These are phyloP conservation scores for Aotearoamyces nothofagi DNA, from an alignment of 2,329 filamentous ascomycete genomes.

Conservation along the genomic window DNA sequence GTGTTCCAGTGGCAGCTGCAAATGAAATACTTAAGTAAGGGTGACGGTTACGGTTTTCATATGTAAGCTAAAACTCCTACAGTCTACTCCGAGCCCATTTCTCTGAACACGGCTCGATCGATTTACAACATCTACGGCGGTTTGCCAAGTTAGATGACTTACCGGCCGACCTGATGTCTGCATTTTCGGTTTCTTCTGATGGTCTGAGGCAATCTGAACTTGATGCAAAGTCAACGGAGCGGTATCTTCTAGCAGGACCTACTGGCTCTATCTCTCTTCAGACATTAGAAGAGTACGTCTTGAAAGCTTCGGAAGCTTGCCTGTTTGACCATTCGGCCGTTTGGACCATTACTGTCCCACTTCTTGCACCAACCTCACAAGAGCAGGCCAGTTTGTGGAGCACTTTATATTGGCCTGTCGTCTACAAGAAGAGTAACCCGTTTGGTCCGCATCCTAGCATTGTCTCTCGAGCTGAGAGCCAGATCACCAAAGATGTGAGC, in stretches of 20 bases:
- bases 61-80: too few relatives aligned
- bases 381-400: constrained; percentile 64
- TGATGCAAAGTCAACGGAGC: constrained; percentile 15
- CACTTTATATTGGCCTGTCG: constrained; percentile 65
- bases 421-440: constrained; percentile 78
- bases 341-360: constrained; percentile 50
- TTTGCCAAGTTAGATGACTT: constrained; percentile 59
- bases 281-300: constrained; percentile 31
- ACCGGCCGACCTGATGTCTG: constrained; percentile 46
- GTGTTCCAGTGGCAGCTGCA: constrained; percentile 56
- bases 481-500: constrained; percentile 47
- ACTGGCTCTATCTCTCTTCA: constrained; percentile 32
- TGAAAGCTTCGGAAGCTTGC: constrained; percentile 13
- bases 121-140: constrained; percentile 57
- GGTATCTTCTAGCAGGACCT: constrained; percentile 36
- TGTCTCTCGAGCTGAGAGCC: constrained; percentile 52
- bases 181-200: too few relatives aligned
- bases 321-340: constrained; percentile 32
- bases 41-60: too few relatives aligned
- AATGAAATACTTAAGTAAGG: constrained; percentile 58
- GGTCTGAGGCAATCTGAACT: constrained; percentile 23
- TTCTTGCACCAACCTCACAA: constrained; percentile 59
- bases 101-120: constrained; percentile 45
- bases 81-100: constrained; percentile 41
- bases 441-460: constrained; percentile 71